A percentile compares a stretch with the other conserved stretches of the same genome.
Conservation (phyloP, 768 basidiomycete genomes). For the Suillus placidus region DNA sequence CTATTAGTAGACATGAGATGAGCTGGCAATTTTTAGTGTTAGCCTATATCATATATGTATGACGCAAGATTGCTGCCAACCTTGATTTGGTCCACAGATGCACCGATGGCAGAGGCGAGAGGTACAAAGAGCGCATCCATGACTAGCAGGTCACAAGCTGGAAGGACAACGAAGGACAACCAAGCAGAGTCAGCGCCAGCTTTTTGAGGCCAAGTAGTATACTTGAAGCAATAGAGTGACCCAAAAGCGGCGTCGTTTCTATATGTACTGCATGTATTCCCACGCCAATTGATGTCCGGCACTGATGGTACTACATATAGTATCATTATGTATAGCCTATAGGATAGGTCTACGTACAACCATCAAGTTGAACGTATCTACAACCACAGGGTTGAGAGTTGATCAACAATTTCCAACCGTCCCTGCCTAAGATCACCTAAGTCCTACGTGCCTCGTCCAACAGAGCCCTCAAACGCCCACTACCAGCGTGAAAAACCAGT, state of each 20-base stretch:
- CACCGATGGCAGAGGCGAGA: slow-evolving; percentile 63
- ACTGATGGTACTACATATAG: too few species aligned
- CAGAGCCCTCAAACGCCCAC: slow-evolving; percentile 20
- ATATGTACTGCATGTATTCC: slow-evolving; percentile 1
- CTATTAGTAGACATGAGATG: slow-evolving; percentile 79
- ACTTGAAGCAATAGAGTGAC: neutral
- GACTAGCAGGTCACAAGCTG: neutral
- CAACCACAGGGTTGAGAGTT: neutral
- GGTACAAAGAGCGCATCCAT: slow-evolving; percentile 63
- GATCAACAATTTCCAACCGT: neutral
- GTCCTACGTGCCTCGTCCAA: slow-evolving; percentile 19
- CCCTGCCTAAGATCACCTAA: neutral
- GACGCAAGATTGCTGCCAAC: slow-evolving; percentile 35
- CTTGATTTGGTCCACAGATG: slow-evolving; percentile 84
- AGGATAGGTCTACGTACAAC: neutral
- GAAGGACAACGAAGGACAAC: slow-evolving; percentile 3
- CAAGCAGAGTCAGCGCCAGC: neutral
- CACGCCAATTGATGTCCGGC: neutral
- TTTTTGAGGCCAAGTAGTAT: neutral
- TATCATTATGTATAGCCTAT: too few species aligned
- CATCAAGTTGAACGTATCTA: neutral
- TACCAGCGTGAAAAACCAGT: slow-evolving; percentile 1
- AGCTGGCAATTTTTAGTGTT: slow-evolving; percentile 53
- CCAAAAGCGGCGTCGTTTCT: neutral
- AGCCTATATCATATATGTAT: neutral